Percentiles rank a stretch among this genome's conserved stretches.
Conservation (phyloP, 495 filamentous ascomycete species). For the Neurospora sp. region DNA sequence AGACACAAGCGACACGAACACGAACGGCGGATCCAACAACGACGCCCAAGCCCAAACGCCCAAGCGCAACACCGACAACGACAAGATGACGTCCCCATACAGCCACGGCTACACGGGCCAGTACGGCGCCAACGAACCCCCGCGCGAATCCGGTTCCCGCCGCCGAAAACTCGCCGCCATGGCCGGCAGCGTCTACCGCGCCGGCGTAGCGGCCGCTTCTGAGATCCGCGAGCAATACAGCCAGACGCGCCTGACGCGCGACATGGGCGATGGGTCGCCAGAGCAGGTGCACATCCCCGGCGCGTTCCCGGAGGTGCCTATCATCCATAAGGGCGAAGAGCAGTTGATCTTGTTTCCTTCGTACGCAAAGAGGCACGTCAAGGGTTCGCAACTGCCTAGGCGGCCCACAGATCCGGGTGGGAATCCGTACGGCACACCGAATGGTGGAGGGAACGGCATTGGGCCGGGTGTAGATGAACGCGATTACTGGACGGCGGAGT, state of each 20-base stretch:
- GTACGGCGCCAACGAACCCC: constrained; percentile 6
- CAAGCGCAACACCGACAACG: background rate
- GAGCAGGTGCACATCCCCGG: constrained; percentile 54
- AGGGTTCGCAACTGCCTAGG: constrained; percentile 11
- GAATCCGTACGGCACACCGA: background rate
- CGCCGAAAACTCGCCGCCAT: constrained; percentile 65
- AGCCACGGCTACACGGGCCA: constrained; percentile 19
- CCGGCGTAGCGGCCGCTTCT: constrained; percentile 79
- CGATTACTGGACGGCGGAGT: constrained; percentile 60
- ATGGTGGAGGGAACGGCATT: constrained; percentile 2
- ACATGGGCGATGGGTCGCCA: constrained; percentile 23
- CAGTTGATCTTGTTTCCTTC: constrained; percentile 93
- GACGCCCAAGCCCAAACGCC: background rate
- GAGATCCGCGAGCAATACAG: constrained; percentile 86
- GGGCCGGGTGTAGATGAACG: constrained; percentile 33
- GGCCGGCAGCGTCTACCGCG: constrained; percentile 40
- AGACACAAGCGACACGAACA: background rate
- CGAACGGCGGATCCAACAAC: background rate
- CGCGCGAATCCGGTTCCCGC: constrained; percentile 54
- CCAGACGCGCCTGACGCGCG: constrained; percentile 47
- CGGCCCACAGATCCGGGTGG: background rate
- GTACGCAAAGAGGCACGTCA: constrained; percentile 66
- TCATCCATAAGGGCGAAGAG: constrained; percentile 69
- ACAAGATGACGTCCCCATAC: constrained; percentile 20
- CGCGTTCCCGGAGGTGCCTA: constrained; percentile 70